These are phyloP conservation scores for Starmerella powellii DNA, from an alignment of 805 yeast species.

Conservation along the genomic window DNA sequence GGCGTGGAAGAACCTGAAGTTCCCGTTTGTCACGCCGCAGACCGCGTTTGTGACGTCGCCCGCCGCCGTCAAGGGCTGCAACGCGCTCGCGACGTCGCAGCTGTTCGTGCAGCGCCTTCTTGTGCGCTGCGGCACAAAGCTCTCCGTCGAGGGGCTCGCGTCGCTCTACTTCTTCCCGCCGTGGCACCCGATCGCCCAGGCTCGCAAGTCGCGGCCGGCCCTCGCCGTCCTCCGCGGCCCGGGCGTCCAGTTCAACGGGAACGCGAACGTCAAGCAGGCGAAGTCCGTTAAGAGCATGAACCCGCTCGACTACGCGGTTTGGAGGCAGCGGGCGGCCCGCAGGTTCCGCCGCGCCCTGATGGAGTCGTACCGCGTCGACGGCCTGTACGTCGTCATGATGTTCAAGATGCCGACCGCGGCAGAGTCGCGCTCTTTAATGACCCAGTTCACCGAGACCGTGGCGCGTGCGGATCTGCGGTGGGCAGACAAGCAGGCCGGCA, in stretches of 20 bases:
- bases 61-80: conserved; percentile 10
- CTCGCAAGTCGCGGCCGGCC: conserved; percentile 22
- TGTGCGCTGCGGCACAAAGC: conserved; percentile 2
- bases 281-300: not conserved
- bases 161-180: conserved; percentile 19
- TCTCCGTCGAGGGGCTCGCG: not conserved
- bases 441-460: not conserved
- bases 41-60: conserved; percentile 5
- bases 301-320: conserved; percentile 20
- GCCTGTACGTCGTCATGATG: conserved; percentile 17
- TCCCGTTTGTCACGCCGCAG: conserved; percentile 11
- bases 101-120: conserved; percentile 5
- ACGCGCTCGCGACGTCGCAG: conserved; percentile 3
- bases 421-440: conserved; percentile 1
- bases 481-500: conserved; percentile 7
- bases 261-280: not conserved
- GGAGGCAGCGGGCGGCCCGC: conserved; percentile 17
- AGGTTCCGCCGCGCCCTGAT: conserved; percentile 14
- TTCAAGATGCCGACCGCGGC: conserved; percentile 8
- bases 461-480: conserved; percentile 4
- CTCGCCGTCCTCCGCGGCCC: conserved; percentile 9
- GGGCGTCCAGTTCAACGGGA: conserved; percentile 18
- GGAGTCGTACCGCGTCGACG: conserved; percentile 16
- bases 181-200: conserved; percentile 22
- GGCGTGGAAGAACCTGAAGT: not conserved